Conservation (phyloP, 2,329 filamentous ascomycete genomes). For the Trichophyton verrucosum region DNA sequence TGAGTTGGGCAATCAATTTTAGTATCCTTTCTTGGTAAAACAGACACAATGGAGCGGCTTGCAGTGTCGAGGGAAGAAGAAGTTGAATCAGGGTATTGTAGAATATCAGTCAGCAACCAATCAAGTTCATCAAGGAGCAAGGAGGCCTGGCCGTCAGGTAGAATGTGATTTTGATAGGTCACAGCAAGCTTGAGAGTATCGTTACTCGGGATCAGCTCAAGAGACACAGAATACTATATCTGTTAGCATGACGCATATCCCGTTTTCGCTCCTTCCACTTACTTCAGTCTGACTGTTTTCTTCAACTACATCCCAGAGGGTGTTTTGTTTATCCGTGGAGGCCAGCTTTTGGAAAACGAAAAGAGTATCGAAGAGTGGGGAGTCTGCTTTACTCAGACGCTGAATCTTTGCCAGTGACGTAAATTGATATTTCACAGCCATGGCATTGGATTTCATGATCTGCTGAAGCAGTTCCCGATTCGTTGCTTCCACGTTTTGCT, state of each 20-base stretch:
- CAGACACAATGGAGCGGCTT: constrained; percentile 40
- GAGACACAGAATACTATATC: constrained; percentile 55
- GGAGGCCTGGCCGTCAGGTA: constrained; percentile 56
- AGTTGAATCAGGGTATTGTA: constrained; percentile 36
- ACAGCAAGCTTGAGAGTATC: constrained; percentile 49
- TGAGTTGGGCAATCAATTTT: constrained; percentile 46
- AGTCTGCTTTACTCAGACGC: constrained; percentile 52
- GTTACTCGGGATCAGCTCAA: constrained; percentile 56
- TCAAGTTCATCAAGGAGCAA: constrained; percentile 63
- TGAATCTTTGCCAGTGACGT: constrained; percentile 61
- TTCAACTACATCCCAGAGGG: constrained; percentile 48
- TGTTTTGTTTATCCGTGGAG: constrained; percentile 12
- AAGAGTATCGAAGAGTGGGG: constrained; percentile 67
- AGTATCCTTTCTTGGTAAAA: constrained; percentile 48
- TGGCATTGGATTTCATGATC: constrained; percentile 54
- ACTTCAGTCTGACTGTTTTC: constrained; percentile 59
- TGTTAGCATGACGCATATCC: constrained; percentile 8
- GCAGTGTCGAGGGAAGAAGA: constrained; percentile 30
- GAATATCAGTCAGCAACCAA: constrained; percentile 46
- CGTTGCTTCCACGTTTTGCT: constrained; percentile 43
- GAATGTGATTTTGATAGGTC: constrained; percentile 50
- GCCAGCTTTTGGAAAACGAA: constrained; percentile 64
- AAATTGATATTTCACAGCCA: constrained; percentile 57
- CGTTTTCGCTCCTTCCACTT: constrained; percentile 11
- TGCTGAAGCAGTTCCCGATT: constrained; percentile 47